These are phyloP conservation scores for Cordyceps farinosa DNA, from an alignment of 2,329 filamentous ascomycete species.

Conservation along the genomic window DNA sequence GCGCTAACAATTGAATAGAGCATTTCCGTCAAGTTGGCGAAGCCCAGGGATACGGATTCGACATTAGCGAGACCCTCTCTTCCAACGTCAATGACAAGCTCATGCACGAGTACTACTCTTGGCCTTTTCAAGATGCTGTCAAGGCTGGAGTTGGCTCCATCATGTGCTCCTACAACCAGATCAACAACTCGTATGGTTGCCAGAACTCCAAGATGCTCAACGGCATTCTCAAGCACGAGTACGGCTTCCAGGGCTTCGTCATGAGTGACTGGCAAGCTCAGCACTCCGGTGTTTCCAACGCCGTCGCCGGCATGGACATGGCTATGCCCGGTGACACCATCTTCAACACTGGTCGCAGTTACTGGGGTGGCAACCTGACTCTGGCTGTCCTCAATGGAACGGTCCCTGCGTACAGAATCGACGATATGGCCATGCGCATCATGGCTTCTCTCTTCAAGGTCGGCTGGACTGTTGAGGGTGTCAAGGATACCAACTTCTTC, in stretches of 20 bases:
- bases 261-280: slow-evolving; percentile 80
- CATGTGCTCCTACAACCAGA: slow-evolving; percentile 70
- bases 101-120: slow-evolving; percentile 71
- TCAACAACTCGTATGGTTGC: slow-evolving; percentile 78
- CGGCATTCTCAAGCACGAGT: slow-evolving; percentile 70
- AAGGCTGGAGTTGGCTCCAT: slow-evolving; percentile 60
- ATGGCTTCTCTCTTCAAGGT: slow-evolving; percentile 69
- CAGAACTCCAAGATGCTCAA: slow-evolving; percentile 77
- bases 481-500: slow-evolving; percentile 70
- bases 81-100: slow-evolving; percentile 69
- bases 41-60: slow-evolving; percentile 50
- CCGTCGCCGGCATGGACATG: slow-evolving; percentile 77
- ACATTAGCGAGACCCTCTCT: slow-evolving; percentile 58
- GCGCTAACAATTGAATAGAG: slow-evolving; percentile 40
- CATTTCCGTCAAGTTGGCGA: slow-evolving; percentile 65
- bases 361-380: slow-evolving; percentile 85
- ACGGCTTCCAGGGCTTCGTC: slow-evolving; percentile 78
- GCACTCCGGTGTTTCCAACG: slow-evolving; percentile 63
- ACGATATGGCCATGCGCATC: slow-evolving; percentile 88
- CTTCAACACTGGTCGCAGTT: slow-evolving; percentile 70
- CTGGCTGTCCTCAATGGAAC: slow-evolving; percentile 86
- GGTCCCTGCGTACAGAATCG: slow-evolving; percentile 78
- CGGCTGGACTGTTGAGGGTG: slow-evolving; percentile 45
- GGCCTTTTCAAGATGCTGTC: slow-evolving; percentile 74
- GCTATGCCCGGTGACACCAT: slow-evolving; percentile 80